Base-by-base conservation (phyloP, 2,329 filamentous ascomycete genomes). In the Teratosphaeria pseudoeucalypti region DNA sequence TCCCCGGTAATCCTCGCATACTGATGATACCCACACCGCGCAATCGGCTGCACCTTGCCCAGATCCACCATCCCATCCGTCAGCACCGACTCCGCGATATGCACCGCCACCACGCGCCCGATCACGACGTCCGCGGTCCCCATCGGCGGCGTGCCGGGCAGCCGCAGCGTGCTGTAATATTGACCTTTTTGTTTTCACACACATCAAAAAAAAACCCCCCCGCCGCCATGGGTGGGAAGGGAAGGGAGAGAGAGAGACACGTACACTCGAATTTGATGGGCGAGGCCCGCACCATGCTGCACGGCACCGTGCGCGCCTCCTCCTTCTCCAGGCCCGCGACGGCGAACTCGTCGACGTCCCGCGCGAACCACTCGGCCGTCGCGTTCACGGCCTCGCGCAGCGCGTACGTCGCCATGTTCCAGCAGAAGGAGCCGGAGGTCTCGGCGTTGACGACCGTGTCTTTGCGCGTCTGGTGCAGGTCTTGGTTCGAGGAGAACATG, bases 401-500 rank as follows among this genome's bases (percentile, higher is more conserved):
- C 1, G 76, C 76, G 66, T 75, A 85, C 0, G 82, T 85, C 0
- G 82, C 81, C 6, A 86, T 73, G 66, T 82, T 83, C 82, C 82
- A 85, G 64, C 77, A 78, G 66, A 85, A 85, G 1, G 77, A 72
- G 5, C 82, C 81, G 0, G 81, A 83, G 6, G 74, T 64, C 67
- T 85, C 81, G 63, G 74, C 79, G 68, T 85, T 85, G 65, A 73
- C 69, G 34, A 82, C 81, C 0, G 78, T 83, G 70, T 85, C 82
- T 67, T 85, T 85, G 60, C 79, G 78, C 0, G 65, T 57, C 2
- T 66, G 67, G 9, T 70, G 63, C 0, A 76, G 71, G 0, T 78
- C 82, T 67, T 84, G 80, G 70, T 85, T 85, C 2, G 80, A 77
- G 37, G 74, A 75, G 76, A 86, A 85, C 79, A 85, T 82, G 32